phyloP scores from a whole-genome alignment of 192 early-diverging fungal species.

The Coemansia sp. region DNA sequence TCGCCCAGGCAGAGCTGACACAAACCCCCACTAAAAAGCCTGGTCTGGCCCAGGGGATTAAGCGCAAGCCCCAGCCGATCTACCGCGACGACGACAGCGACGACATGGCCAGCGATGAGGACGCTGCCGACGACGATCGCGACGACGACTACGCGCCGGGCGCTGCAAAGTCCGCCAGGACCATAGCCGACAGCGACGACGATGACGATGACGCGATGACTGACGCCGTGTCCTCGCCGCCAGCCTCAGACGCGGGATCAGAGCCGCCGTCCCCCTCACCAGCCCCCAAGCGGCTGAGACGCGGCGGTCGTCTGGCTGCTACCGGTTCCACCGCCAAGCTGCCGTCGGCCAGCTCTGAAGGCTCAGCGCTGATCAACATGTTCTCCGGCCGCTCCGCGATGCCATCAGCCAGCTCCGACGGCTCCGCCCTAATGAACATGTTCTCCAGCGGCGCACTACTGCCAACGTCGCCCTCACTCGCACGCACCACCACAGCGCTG shows the following conservation, averaged over 20 bases:
- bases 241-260: background rate
- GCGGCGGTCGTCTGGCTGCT: too few relatives aligned
- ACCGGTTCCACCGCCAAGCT: background rate
- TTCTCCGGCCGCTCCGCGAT: too few relatives aligned
- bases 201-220: slow-evolving; percentile 17
- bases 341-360: too few relatives aligned
- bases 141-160: slow-evolving; percentile 28
- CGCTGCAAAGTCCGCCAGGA: slow-evolving; percentile 1
- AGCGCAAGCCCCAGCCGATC: slow-evolving; percentile 27
- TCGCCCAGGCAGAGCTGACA: slow-evolving; percentile 19
- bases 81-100: background rate
- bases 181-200: slow-evolving; percentile 36
- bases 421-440: slow-evolving; percentile 16
- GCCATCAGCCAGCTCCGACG: slow-evolving; percentile 21
- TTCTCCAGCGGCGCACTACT: background rate
- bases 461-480: slow-evolving; percentile 5
- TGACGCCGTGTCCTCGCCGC: background rate
- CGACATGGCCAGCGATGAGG: background rate
- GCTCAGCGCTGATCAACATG: too few relatives aligned
- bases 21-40: background rate
- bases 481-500: slow-evolving; percentile 17
- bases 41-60: slow-evolving; percentile 1
- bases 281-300: background rate
- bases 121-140: slow-evolving; percentile 17
- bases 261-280: slow-evolving; percentile 1